Evolutionary conservation across 495 filamentous ascomycete species (phyloP), one percentile per base, ranked within the genome.

Genomic region (Penicillium simplicissimum): DNA sequence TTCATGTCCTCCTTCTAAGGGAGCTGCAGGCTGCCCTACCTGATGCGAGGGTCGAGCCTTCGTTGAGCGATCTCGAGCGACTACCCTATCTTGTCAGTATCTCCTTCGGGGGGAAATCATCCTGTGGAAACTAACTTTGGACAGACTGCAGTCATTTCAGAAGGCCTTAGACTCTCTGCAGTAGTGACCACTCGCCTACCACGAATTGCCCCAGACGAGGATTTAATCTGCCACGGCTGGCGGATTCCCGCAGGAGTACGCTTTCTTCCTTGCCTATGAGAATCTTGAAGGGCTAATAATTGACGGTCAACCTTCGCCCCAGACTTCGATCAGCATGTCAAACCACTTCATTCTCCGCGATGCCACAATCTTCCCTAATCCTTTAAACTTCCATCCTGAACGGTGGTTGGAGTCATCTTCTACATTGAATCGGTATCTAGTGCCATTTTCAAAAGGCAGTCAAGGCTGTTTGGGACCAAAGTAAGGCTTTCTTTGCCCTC

Each of bases 291-390:
- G 13, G 15, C 45, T 49, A 14, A 21, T 49, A n/a, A 49, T 31
- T 14, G 3, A 23, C 19, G 14, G 11, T 8, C 4, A 49, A 3
- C 15, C n/a, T 11, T 7, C 6, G 4, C 2, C 5, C 2, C 15
- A 49, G 45, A 49, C 45, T 31, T 49, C 45, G 8, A 49, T 49
- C 25, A 49, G 45, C 25, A 49, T 49, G 45, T 49, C 45, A 8
- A 49, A 31, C 19, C 45, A 49, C 6, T 49, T 49, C 9, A 23
- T 49, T 19, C 45, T 49, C 11, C 45, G 23, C 13, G 14, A 49
- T 49, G 23, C 23, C 23, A n/a, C 21, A 8, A 49, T 49, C 13
- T 49, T 49, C 17, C 23, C 23, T 7, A 19, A 49, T 13, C 45
- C 45, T 3, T 49, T 31, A 3, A 49, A 13, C 45, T 49, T 49